A percentile compares a stretch with the other conserved stretches of the same genome.
phyloP scores from a whole-genome alignment of 2,329 filamentous ascomycete species.

The Xylariaceae sp. region DNA sequence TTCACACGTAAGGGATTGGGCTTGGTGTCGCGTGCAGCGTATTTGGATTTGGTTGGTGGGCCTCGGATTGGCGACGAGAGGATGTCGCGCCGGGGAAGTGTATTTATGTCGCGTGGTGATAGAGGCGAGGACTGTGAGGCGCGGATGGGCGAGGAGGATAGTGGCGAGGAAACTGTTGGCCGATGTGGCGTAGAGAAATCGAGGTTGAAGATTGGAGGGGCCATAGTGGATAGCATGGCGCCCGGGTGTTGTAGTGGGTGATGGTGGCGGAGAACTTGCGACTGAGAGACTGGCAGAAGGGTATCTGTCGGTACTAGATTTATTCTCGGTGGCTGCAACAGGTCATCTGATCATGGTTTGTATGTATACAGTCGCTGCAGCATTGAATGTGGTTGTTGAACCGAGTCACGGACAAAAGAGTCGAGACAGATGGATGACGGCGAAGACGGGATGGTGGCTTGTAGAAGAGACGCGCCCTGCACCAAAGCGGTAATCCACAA shows the following conservation, averaged over 20 bases:
- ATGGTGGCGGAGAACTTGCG: not conserved
- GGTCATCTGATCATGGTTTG: not conserved
- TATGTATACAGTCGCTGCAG: not conserved
- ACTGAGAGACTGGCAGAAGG: too few relatives aligned
- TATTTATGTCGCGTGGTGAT: constrained; percentile 41
- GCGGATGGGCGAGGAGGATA: constrained; percentile 57
- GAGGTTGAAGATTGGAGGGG: constrained; percentile 40
- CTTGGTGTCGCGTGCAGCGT: constrained; percentile 52
- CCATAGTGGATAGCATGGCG: constrained; percentile 35
- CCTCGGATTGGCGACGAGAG: constrained; percentile 35
- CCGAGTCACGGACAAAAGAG: constrained; percentile 1
- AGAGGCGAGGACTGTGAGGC: constrained; percentile 46
- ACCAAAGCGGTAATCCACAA: constrained; percentile 15
- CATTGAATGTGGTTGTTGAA: not conserved
- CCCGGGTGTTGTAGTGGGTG: not conserved
- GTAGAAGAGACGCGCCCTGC: constrained; percentile 1
- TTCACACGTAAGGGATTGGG: constrained; percentile 59
- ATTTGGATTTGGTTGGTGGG: constrained; percentile 36
- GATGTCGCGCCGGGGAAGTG: constrained; percentile 37
- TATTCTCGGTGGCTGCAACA: too few relatives aligned
- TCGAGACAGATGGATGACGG: constrained; percentile 7
- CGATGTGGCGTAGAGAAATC: constrained; percentile 39
- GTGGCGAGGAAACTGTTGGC: constrained; percentile 50
- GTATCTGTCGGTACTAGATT: too few relatives aligned
- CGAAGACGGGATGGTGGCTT: constrained; percentile 14